Base-by-base conservation (phyloP, 2,329 filamentous ascomycete species). In the Penicillium glabrum region DNA sequence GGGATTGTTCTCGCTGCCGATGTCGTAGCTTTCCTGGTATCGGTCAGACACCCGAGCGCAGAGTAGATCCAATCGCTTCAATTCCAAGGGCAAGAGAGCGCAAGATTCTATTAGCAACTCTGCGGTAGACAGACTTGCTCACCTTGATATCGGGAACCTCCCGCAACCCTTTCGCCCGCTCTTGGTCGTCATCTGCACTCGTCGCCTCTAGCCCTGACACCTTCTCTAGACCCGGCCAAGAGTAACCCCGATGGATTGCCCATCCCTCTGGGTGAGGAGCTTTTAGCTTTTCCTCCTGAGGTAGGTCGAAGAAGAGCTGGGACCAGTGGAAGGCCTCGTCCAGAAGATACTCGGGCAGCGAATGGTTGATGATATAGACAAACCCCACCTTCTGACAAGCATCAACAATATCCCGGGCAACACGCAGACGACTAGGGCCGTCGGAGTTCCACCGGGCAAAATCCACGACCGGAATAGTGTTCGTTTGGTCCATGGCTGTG, bases 231-330 rank as follows among this genome's bases (percentile, higher is more conserved):
- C 82, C 82, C 0, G 80, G 80, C 75, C 80, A 81, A 1, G 80
- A 83, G 62, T 84, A 84, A n/a, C 82, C 82, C 47, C 82, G 75
- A 64, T 84, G 80, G 2, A 82, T 74, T 10, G 69, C 72, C 57
- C 77, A 78, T 9, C 80, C 81, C 10, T 75, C 70, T 3, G 80
- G 80, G 67, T 82, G 80, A 4, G 79, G 79, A 1, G 80, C 80
- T 52, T 76, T 74, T 71, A 79, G 76, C 60, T 82, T 82, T 47
- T 78, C 72, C 44, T 77, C 75, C 14, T 67, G 66, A 0, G 76
- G 72, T 9, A 82, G 67, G 44, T 75, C 72, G 54, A 81, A 82
- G 9, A 82, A 72, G 24, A 69, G 65, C 54, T 75, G 76, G 11
- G 76, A 74, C 69, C 76, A 76, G 11, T 67, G 63, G 56, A 83